Evolutionary conservation across 2,329 filamentous ascomycete species (phyloP).

Genomic region (Blastomyces parvus): DNA sequence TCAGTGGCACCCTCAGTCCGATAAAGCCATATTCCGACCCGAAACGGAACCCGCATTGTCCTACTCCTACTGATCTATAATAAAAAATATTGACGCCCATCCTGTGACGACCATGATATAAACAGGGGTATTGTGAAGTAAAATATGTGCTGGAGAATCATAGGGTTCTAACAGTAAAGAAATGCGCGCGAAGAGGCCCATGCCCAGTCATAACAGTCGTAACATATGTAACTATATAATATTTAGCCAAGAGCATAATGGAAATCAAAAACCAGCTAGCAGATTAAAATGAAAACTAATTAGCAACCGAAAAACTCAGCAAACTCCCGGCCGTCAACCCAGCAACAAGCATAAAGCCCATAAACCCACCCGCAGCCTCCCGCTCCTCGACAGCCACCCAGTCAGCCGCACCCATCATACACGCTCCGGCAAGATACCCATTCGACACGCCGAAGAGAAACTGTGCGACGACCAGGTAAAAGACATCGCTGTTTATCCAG

Average conservation of each 20-base stretch:
- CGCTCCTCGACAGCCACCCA: slow-evolving; percentile 75
- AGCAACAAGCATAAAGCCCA: slow-evolving; percentile 80
- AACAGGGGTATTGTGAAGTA: neutral
- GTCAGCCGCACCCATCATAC: slow-evolving; percentile 81
- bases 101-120: neutral
- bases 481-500: slow-evolving; percentile 66
- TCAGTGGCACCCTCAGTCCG: neutral
- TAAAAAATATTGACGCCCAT: neutral
- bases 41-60: neutral
- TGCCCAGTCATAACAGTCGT: neutral
- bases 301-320: slow-evolving; percentile 66
- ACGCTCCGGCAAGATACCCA: slow-evolving; percentile 74
- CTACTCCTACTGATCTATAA: neutral
- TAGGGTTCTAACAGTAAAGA: neutral
- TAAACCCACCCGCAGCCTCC: slow-evolving; percentile 85
- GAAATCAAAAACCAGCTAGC: neutral
- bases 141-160: neutral
- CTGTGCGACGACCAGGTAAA: slow-evolving; percentile 80
- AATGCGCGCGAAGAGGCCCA: neutral
- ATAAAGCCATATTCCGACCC: neutral
- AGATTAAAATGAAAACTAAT: neutral
- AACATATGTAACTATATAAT: neutral
- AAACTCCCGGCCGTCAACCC: slow-evolving; percentile 80
- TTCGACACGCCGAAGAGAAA: slow-evolving; percentile 74
- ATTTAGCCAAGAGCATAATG: neutral